These are phyloP conservation scores for Arabidopsis lyrata DNA, from an alignment of 441 rosid species.

Conservation along the genomic window DNA sequence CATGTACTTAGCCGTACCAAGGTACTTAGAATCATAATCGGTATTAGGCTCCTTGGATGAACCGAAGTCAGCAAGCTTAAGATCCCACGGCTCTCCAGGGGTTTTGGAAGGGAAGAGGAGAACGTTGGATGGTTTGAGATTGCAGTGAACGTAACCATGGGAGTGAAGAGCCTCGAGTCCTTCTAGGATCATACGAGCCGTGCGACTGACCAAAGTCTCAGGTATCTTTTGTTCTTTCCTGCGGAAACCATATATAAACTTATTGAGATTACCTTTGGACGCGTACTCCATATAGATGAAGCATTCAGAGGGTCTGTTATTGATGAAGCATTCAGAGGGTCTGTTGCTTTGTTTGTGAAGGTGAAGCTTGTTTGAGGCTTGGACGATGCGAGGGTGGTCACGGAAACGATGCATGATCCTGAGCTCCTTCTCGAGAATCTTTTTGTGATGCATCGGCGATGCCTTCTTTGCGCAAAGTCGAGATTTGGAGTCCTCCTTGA, in stretches of 20 bases:
- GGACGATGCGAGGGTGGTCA: background rate
- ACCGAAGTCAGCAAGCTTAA: conserved; percentile 13
- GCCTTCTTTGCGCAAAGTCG: background rate
- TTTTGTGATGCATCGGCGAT: background rate
- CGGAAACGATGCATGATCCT: background rate
- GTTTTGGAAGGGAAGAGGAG: background rate
- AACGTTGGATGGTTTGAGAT: conserved; percentile 16
- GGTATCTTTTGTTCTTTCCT: background rate
- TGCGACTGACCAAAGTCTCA: background rate
- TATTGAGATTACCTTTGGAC: background rate
- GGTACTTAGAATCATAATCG: background rate
- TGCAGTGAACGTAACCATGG: conserved; percentile 27
- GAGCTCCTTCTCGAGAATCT: background rate
- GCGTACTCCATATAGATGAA: conserved; percentile 1
- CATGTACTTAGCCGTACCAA: background rate
- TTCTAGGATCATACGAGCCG: conserved; percentile 8
- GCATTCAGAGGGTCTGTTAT: background rate
- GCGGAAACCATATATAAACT: background rate
- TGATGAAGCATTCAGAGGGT: background rate
- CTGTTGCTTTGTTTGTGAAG: background rate
- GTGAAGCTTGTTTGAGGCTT: background rate
- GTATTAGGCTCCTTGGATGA: conserved; percentile 15
- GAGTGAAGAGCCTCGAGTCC: conserved; percentile 21
- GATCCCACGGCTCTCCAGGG: background rate
- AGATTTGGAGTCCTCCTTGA: background rate